Conservation (phyloP, 148 eudicot genomes). For the Cornus kousa region DNA sequence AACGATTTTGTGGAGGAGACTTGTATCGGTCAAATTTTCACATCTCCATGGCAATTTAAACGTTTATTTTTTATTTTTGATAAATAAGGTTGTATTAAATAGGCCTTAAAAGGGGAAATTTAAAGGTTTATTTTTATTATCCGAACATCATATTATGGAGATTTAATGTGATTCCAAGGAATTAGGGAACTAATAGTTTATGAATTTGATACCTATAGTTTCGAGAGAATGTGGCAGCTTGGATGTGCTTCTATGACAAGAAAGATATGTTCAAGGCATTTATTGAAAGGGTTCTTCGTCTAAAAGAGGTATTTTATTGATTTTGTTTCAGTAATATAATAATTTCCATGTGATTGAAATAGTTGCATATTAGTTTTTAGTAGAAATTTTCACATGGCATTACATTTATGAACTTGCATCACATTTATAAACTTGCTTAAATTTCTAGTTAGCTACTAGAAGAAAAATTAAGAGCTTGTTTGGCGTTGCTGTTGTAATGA, state of each 20-base stretch:
- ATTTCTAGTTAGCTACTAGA: background rate
- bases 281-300: constrained; percentile 74
- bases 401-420: background rate
- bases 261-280: constrained; percentile 76
- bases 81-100: too few species aligned
- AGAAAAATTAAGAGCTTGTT: background rate
- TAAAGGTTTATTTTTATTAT: background rate
- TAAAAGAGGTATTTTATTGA: constrained; percentile 61
- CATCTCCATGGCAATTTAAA: background rate
- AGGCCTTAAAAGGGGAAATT: too few species aligned
- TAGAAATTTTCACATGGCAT: background rate
- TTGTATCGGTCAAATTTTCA: too few species aligned
- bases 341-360: background rate
- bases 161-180: background rate
- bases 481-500: too few species aligned
- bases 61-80: background rate
- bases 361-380: background rate
- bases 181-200: background rate
- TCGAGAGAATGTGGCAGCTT: constrained; percentile 95
- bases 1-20: too few species aligned
- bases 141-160: background rate
- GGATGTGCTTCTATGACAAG: constrained; percentile 85
- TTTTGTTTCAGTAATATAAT: background rate
- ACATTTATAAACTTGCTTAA: background rate
- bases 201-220: constrained; percentile 51